A percentile compares a stretch with the other conserved stretches of the same genome.
Conservation (phyloP, 139 green algal genomes). For the Auxenochlorella pyrenoidosa region DNA sequence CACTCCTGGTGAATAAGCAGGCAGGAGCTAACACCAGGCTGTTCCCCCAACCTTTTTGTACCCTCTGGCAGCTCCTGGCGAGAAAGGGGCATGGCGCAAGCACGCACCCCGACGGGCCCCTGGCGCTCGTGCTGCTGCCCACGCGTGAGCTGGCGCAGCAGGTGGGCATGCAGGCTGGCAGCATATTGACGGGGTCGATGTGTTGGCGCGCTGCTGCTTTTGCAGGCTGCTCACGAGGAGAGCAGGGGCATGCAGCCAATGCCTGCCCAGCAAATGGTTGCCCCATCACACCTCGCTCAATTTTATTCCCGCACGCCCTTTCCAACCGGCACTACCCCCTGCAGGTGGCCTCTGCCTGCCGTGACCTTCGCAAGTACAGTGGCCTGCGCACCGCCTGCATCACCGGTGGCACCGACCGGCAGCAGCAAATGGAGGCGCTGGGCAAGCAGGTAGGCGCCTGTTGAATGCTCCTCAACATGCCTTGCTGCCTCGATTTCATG, state of each 20-base stretch:
- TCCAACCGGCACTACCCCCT: background rate
- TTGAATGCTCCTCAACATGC: no score
- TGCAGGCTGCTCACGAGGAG: background rate
- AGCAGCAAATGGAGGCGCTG: slow-evolving; percentile 61
- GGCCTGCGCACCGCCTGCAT: slow-evolving; percentile 58
- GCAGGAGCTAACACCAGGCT: no score
- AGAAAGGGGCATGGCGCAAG: slow-evolving; percentile 22
- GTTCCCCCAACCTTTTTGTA: no score
- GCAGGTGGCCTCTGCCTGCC: slow-evolving; percentile 25
- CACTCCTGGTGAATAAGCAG: no score
- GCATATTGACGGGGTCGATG: background rate
- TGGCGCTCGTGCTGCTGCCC: slow-evolving; percentile 74
- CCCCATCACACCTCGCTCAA: background rate
- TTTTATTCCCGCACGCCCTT: background rate
- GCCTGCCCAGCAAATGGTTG: background rate
- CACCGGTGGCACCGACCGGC: slow-evolving; percentile 73
- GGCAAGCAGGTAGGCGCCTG: slow-evolving; percentile 6
- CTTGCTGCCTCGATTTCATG: background rate
- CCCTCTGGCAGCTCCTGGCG: slow-evolving; percentile 32
- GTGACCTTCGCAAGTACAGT: slow-evolving; percentile 41
- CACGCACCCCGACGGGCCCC: slow-evolving; percentile 43
- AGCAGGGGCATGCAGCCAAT: background rate
- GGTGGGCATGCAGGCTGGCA: slow-evolving; percentile 39
- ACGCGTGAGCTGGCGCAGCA: slow-evolving; percentile 89
- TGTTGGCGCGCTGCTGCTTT: background rate